phyloP scores from a whole-genome alignment of 495 filamentous ascomycete genomes.

The Hypoxylon rickii region DNA sequence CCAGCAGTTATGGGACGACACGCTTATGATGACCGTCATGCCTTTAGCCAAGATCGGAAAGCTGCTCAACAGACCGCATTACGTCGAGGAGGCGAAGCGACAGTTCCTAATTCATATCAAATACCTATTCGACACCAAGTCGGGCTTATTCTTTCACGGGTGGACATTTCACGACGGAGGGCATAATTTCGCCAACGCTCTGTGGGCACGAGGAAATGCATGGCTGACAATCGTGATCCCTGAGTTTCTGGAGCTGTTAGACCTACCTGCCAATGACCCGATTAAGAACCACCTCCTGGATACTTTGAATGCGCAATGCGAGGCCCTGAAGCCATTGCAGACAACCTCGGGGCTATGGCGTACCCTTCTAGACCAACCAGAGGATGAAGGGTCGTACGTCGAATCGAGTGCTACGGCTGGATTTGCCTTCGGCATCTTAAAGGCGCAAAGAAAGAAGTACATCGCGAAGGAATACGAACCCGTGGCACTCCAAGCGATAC shows the following conservation, averaged over 20 bases:
- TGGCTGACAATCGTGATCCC: conserved; percentile 79
- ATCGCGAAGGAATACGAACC: conserved; percentile 54
- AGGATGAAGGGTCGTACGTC: conserved; percentile 63
- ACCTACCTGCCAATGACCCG: conserved; percentile 59
- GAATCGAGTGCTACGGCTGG: conserved; percentile 76
- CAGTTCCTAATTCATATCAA: conserved; percentile 75
- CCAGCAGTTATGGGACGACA: conserved; percentile 77
- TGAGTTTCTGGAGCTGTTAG: conserved; percentile 70
- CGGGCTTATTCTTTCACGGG: conserved; percentile 74
- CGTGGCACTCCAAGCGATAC: conserved; percentile 62
- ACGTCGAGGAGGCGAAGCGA: conserved; percentile 72
- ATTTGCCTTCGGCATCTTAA: conserved; percentile 75
- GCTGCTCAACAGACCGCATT: conserved; percentile 64
- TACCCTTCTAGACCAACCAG: conserved; percentile 65
- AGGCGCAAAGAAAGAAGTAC: conserved; percentile 69
- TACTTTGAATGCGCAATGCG: conserved; percentile 65
- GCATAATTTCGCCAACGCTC: conserved; percentile 71
- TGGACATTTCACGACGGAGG: conserved; percentile 71
- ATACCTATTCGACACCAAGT: conserved; percentile 69
- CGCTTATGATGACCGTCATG: conserved; percentile 80
- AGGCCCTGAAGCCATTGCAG: conserved; percentile 62
- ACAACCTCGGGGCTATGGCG: conserved; percentile 64
- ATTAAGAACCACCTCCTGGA: conserved; percentile 63
- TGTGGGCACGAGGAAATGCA: conserved; percentile 67
- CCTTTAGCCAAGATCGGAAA: conserved; percentile 76